Evolutionary conservation across 176 grass and related monocot genomes (phyloP).

Genomic region (bread wheat (Triticum aestivum)): DNA sequence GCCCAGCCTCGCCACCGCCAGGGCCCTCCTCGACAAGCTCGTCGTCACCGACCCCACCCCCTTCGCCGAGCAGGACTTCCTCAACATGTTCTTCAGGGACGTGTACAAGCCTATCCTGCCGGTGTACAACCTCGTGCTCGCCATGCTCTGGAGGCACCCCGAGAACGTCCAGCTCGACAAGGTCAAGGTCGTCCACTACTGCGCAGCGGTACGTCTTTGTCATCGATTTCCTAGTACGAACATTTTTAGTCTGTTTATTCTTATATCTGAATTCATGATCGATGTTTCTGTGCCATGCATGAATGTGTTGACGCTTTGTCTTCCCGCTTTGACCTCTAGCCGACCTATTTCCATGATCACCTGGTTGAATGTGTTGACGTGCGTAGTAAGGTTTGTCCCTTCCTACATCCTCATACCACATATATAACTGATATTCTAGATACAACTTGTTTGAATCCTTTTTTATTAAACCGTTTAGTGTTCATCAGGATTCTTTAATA

Average conservation of each 20-base stretch:
- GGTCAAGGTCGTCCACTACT: slow-evolving; percentile 83
- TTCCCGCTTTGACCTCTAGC: too few species aligned
- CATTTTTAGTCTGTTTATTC: too few species aligned
- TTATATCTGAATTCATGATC: neutral
- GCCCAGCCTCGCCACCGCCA: slow-evolving; percentile 41
- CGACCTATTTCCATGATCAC: too few species aligned
- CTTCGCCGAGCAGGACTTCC: slow-evolving; percentile 74
- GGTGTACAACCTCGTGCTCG: slow-evolving; percentile 71
- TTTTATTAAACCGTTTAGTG: too few species aligned
- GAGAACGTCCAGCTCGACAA: slow-evolving; percentile 53
- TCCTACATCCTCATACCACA: too few species aligned
- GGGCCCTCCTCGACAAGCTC: slow-evolving; percentile 39
- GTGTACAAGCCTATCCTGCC: slow-evolving; percentile 53
- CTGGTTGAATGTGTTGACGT: too few species aligned
- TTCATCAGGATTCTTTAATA: too few species aligned
- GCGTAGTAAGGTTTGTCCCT: too few species aligned
- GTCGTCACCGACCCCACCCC: slow-evolving; percentile 38
- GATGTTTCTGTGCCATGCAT: neutral
- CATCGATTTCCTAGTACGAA: neutral
- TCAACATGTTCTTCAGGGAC: slow-evolving; percentile 69
- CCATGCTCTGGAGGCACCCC: slow-evolving; percentile 78
- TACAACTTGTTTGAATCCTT: too few species aligned
- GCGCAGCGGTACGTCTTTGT: slow-evolving; percentile 48
- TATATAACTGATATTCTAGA: too few species aligned
- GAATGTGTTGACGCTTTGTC: too few species aligned